phyloP scores from a whole-genome alignment of 345 rosid genomes.

The Boechera stricta region DNA sequence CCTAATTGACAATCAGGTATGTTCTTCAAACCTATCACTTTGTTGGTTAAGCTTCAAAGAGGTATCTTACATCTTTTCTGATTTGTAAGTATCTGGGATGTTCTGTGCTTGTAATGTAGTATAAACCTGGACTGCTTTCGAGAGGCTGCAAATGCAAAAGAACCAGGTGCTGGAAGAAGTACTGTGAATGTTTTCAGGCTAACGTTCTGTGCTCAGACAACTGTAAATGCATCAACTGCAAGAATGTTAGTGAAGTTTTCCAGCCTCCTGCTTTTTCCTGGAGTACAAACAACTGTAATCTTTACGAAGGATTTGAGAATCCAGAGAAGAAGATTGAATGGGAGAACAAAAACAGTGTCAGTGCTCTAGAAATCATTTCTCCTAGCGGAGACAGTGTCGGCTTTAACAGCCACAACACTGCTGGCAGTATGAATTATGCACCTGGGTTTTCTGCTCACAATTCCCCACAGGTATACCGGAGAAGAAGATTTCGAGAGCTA shows the following conservation, averaged over 20 bases:
- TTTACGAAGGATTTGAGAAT: conserved; percentile 42
- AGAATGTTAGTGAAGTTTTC: conserved; percentile 39
- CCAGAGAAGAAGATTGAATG: conserved; percentile 21
- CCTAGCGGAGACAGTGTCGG: conserved; percentile 6
- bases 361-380: conserved; percentile 1
- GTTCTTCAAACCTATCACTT: conserved; percentile 9
- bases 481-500: conserved; percentile 42
- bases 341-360: neutral
- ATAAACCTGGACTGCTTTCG: conserved; percentile 45
- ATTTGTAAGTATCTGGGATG: conserved; percentile 12
- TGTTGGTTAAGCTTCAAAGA: conserved; percentile 9
- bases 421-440: neutral
- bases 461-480: conserved; percentile 33
- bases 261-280: conserved; percentile 17
- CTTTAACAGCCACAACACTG: neutral
- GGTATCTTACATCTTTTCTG: neutral
- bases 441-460: conserved; percentile 21
- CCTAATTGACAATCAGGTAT: conserved; percentile 45
- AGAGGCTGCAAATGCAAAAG: conserved; percentile 59
- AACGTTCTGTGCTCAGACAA: conserved; percentile 54
- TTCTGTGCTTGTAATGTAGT: conserved; percentile 37
- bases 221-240: conserved; percentile 60
- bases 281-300: conserved; percentile 2
- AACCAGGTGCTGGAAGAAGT: conserved; percentile 57
- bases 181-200: conserved; percentile 71